Base-by-base conservation (phyloP, 75 land plant species). In the Cryptomeria japonica region DNA sequence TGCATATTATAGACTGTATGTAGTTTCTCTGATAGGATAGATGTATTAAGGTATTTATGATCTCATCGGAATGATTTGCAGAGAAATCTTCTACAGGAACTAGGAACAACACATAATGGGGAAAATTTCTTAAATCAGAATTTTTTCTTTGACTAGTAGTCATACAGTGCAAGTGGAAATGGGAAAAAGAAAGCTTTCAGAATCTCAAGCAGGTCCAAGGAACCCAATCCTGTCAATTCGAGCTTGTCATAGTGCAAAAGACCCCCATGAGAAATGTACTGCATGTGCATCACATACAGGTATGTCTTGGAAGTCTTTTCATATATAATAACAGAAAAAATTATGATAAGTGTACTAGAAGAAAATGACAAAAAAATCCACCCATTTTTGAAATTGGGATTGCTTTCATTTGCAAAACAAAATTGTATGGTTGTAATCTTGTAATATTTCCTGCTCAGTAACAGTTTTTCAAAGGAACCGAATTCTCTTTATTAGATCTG, bases 101-200 rank as follows among this genome's bases (percentile, higher is more conserved):
- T 80, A 38, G 44, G 46, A 80, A 41, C 49, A 0, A 1, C 0
- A 80, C 25, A 42, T 42, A 25, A 42, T 42, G 49, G 47, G 3
- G 10, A 42, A 41, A 38, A 22, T 25, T 80, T 2, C 7, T 25
- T 22, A 41, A 42, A 73, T 73, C 37, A 31, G 42, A 15, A 0
- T 41, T 41, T 44, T 41, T 38, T 80, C 31, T 42, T 80, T 41
- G 39, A 80, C 83, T 8, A 25, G 22, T 25, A 25, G 83, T 79
- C 82, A 39, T 41, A 80, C 46, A 70, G n/a, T 80, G 83, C 83
- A 80, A 47, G 83, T 80, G 83, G 44, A 80, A 80, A 80, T 80
- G 83, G 46, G 83, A 80, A 80, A 80, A 80, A 80, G 83, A 80
- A 80, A 41, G 83, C 83, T 39, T 18, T 42, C n/a, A 7, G 83